phyloP scores from a whole-genome alignment of 2,329 filamentous ascomycete genomes.

The Curvularia verruculosa region DNA sequence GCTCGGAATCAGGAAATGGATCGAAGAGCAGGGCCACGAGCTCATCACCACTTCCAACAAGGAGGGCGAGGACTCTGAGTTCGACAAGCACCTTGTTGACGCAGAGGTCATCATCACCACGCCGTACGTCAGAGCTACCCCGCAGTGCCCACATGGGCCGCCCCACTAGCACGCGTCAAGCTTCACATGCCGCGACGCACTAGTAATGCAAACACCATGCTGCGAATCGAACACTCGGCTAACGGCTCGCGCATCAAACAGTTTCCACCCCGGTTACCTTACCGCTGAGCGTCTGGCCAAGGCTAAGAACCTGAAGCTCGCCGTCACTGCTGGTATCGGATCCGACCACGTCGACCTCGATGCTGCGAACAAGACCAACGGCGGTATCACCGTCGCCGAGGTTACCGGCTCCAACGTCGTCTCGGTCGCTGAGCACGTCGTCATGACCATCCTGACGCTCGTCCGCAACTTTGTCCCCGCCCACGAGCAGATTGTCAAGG shows the following conservation, averaged over 20 bases:
- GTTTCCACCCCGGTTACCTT: constrained; percentile 98
- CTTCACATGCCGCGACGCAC: constrained; percentile 16
- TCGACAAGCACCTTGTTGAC: constrained; percentile 94
- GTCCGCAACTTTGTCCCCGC: constrained; percentile 98
- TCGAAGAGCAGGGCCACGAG: constrained; percentile 95
- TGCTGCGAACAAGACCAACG: constrained; percentile 97
- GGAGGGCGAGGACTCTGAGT: constrained; percentile 89
- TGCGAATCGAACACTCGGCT: constrained; percentile 22
- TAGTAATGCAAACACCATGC: constrained; percentile 17
- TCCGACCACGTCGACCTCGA: constrained; percentile 98
- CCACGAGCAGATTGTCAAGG: constrained; percentile 86
- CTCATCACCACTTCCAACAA: constrained; percentile 98
- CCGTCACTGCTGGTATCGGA: constrained; percentile 95
- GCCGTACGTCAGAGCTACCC: constrained; percentile 65
- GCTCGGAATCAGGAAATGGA: constrained; percentile 95
- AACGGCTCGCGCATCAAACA: constrained; percentile 47
- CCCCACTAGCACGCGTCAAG: constrained; percentile 37
- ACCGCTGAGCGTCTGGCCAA: constrained; percentile 94
- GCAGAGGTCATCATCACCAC: constrained; percentile 99
- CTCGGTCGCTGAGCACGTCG: constrained; percentile 96
- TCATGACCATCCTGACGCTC: constrained; percentile 97
- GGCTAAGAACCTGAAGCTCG: constrained; percentile 98
- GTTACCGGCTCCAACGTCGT: constrained; percentile 98
- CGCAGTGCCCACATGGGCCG: constrained; percentile 31
- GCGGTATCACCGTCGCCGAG: constrained; percentile 94